Evolutionary conservation across 495 filamentous ascomycete species (phyloP).

Genomic region (Trichoderma gamsii): DNA sequence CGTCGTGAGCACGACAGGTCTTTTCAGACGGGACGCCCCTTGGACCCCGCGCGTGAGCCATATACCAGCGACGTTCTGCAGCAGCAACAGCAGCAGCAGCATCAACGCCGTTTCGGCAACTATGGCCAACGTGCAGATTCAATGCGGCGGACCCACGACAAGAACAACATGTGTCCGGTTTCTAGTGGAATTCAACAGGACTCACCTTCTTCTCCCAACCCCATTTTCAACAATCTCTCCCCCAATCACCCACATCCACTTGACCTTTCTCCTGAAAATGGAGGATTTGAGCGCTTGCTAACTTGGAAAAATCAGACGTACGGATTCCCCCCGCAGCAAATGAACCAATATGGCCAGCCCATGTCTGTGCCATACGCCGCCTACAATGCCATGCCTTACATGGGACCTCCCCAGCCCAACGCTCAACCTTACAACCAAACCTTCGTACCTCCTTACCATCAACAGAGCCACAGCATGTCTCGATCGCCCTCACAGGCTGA

Average conservation of each 20-base stretch:
- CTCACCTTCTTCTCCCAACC: constrained; percentile 21
- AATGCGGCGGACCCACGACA: background rate
- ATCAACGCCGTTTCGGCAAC: background rate
- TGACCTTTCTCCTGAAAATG: constrained; percentile 63
- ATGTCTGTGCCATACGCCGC: constrained; percentile 29
- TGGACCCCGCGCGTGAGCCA: constrained; percentile 28
- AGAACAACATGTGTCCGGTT: constrained; percentile 8
- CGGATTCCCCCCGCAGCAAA: constrained; percentile 31
- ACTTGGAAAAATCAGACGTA: constrained; percentile 55
- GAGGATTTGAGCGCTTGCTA: constrained; percentile 70
- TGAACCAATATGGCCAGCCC: constrained; percentile 24
- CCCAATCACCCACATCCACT: constrained; percentile 31
- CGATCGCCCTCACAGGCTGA: constrained; percentile 74
- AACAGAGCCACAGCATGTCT: constrained; percentile 60
- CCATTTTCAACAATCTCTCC: constrained; percentile 25
- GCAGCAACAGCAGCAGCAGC: constrained; percentile 10
- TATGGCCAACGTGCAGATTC: constrained; percentile 8
- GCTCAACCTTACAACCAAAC: constrained; percentile 42
- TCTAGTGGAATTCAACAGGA: constrained; percentile 17
- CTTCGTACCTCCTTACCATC: constrained; percentile 45
- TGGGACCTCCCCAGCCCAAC: constrained; percentile 43
- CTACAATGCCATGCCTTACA: constrained; percentile 32
- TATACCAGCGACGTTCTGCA: constrained; percentile 21
- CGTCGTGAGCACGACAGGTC: constrained; percentile 41
- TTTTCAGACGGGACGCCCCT: constrained; percentile 28